A percentile compares a stretch with the other conserved stretches of the same genome.
These are phyloP conservation scores for Apiospora rasikravindrae DNA, from an alignment of 2,329 filamentous ascomycete species.

Conservation along the genomic window DNA sequence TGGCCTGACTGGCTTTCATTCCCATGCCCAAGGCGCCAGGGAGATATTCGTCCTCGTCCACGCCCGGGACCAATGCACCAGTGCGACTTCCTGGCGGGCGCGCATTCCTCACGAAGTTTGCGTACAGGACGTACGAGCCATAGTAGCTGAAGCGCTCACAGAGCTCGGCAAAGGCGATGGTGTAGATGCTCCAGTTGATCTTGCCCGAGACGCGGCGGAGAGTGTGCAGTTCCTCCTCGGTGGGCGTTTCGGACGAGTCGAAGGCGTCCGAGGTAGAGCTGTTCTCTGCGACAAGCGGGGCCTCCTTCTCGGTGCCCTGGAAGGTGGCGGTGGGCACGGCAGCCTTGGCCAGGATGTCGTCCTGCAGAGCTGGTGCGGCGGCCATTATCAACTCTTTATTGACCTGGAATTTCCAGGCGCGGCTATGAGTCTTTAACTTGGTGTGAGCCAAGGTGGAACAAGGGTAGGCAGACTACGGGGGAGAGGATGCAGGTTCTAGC, in stretches of 20 bases:
- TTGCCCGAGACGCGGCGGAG: conserved; percentile 68
- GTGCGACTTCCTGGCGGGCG: conserved; percentile 60
- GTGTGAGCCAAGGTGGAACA: background rate
- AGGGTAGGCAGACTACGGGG: background rate
- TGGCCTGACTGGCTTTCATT: conserved; percentile 56
- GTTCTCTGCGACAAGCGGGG: background rate
- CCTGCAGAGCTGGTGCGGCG: conserved; percentile 14
- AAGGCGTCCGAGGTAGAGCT: conserved; percentile 32
- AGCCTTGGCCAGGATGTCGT: conserved; percentile 21
- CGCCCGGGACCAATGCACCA: conserved; percentile 46
- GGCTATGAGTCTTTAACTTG: background rate
- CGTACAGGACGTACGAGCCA: conserved; percentile 65
- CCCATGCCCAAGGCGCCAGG: conserved; percentile 64
- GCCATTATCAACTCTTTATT: conserved; percentile 14
- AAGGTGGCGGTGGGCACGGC: conserved; percentile 1
- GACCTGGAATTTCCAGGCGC: background rate
- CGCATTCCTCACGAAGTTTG: conserved; percentile 64
- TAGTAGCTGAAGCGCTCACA: conserved; percentile 83
- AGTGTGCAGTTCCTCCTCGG: conserved; percentile 64
- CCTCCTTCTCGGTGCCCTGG: conserved; percentile 19
- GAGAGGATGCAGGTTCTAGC: background rate
- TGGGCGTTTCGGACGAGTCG: conserved; percentile 48
- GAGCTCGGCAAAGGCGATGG: conserved; percentile 74
- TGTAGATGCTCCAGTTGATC: conserved; percentile 70
- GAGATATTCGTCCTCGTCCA: conserved; percentile 25